Percentiles rank a stretch among this genome's conserved stretches.
phyloP scores from a whole-genome alignment of 164 flowering plant species.

The Taxillus chinensis region DNA sequence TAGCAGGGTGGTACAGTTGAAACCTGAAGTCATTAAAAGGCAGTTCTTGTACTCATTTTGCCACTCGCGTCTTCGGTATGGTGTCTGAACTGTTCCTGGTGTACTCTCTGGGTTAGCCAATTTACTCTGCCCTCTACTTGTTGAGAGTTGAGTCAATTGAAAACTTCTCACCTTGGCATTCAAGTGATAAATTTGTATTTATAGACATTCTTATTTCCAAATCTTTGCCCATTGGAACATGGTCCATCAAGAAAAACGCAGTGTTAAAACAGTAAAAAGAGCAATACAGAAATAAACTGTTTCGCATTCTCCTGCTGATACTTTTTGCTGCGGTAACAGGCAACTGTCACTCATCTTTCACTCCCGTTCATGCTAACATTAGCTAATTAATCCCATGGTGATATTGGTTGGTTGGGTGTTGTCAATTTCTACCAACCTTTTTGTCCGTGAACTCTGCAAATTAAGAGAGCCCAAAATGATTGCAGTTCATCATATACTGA shows the following conservation, averaged over 20 bases:
- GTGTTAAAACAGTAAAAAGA: not conserved
- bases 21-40: constrained; percentile 13
- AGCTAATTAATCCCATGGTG: constrained; percentile 19
- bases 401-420: constrained; percentile 29
- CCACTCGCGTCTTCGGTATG: constrained; percentile 11
- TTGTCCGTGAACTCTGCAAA: constrained; percentile 66
- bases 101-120: constrained; percentile 15
- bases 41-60: constrained; percentile 12
- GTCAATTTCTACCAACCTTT: constrained; percentile 40
- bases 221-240: constrained; percentile 38
- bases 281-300: constrained; percentile 25
- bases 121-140: constrained; percentile 17
- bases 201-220: constrained; percentile 30
- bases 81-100: constrained; percentile 15
- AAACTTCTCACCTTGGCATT: constrained; percentile 19
- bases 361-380: constrained; percentile 53
- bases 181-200: constrained; percentile 19
- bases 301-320: constrained; percentile 21
- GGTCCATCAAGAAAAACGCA: constrained; percentile 19
- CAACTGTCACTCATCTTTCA: constrained; percentile 19
- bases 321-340: constrained; percentile 18
- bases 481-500: not conserved
- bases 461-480: not conserved
- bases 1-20: constrained; percentile 14
- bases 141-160: constrained; percentile 3